Base-by-base conservation (phyloP, 176 grass and related monocot genomes). In the Oryza australiensis region DNA sequence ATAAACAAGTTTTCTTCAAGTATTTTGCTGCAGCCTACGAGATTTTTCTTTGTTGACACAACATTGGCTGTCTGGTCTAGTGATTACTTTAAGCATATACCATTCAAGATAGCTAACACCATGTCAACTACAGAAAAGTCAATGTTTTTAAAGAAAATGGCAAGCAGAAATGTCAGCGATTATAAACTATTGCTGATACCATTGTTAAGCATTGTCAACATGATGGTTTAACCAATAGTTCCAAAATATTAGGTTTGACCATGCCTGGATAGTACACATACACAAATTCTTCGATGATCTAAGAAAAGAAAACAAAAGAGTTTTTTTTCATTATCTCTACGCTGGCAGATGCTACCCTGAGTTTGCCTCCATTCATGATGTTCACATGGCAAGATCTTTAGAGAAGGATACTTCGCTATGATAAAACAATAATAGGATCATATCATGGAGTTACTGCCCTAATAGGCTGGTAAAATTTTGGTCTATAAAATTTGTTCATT, bases 51-150 rank as follows among this genome's bases (percentile, higher is more conserved):
- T 73, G 60, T 20, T n/a, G 15, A 66, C 28, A 66, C 66, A 67
- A 57, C 46, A 71, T 67, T 43, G 22, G 26, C 67, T 73, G 55
- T 63, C 60, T 57, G 13, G 33, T 67, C 66, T 83, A 73, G 67
- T 57, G 80, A 29, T 74, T 62, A 60, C 45, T 22, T 22, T 30
- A 46, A 79, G 49, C 16, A 79, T 22, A 64, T 5, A 72, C 13
- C 3, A 73, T n/a, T 0, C 48, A 53, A 53, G 48, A 53, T 7
- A 48, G 48, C 8, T 74, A 68, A 68, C 18, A 5, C 43, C 55
- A 81, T 73, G 60, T 66, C 45, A 83, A 71, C 32, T 20, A 62
- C 26, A 62, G 37, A 53, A 83, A 79, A 66, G 62, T 59, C 34
- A 77, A 84, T n/a, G 9, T 33, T 24, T 66, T 59, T 9, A 8